Evolutionary conservation across 1,284 basidiomycete genomes (phyloP), one percentile per base, ranked within the genome.

Genomic region (Austroboletus novae-zelandiae): DNA sequence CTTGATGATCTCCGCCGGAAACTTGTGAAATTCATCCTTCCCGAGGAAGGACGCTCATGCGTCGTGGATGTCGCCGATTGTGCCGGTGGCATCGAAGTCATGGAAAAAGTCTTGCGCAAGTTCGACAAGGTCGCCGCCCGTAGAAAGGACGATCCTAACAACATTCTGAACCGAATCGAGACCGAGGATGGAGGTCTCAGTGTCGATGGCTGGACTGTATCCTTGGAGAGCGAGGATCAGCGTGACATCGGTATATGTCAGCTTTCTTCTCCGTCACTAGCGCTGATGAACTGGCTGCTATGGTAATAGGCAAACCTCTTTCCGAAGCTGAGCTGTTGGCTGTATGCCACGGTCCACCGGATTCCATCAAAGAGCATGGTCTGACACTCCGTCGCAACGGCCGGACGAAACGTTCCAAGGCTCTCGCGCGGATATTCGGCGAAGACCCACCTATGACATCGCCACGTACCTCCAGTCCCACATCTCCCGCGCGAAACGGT

Each of bases 151-250:
- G 75, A 61, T 5, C 1, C 76, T 4, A 77, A 78, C 39, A 73
- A 73, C 32, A 66, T 67, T 47, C 64, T 73, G 47, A 81, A 79
- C 50, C 72, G 75, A 36, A 74, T 78, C 17, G 78, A 80, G 49
- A 80, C 76, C 0, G 80, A 80, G 17, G 82, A 83, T 27, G 83
- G 83, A 2, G 84, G 82, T 1, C 72, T 95, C 14, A 81, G 80
- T 49, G 84, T 94, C 3, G 91, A 95, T 57, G 92, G 92, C 0
- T 97, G 93, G 91, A 89, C 85, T 15, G 86, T 93, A 0, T 94
- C 82, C 69, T 71, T 87, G 40, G 81, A 87, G 65, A 74, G 75
- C 13, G 75, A 80, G 43, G 78, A 77, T n/a, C 78, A 77, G 14
- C 79, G 80, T 42, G 79, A 78, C 3, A 69, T 74, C 51, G 78